Evolutionary conservation across 192 early-diverging fungal genomes (phyloP), one percentile per base, ranked within the genome.

Genomic region (Coemansia sp.): DNA sequence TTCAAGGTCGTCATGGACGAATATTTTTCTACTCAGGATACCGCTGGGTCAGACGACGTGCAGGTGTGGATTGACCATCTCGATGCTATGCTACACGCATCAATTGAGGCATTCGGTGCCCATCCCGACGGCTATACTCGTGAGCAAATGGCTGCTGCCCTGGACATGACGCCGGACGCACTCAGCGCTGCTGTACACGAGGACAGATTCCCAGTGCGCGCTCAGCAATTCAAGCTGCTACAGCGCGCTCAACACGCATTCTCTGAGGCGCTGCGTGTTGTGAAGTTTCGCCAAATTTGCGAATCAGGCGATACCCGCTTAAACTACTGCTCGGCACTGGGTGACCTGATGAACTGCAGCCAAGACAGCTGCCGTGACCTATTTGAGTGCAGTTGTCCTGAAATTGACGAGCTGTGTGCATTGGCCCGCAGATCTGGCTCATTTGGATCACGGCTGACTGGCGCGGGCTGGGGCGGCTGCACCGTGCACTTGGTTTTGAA

Each of bases 391-490:
- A 95, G 56, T 81, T 90, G 92, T 59, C 78, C 83, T 27, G 94
- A 98, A 72, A 55, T 98, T 17, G 92, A 98, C 56, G 88, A 91
- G 45, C 59, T 98, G 11, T 87, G 87, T 19, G 41, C 47, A 1
- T 68, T 93, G 66, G 88, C 87, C 29, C 83, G 84, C 37, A 63
- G 64, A 9, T 69, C 86, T 12, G 94, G 94, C 6, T 87, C 93
- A 8, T 77, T 85, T 59, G 95, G 95, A 22, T 90, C 92, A 25
- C 79, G 95, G 24, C 82, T 97, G 48, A 96, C 94, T 3, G 94
- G 96, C 12, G 96, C 96, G 41, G 96, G 96, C 11, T 96, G 93
- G 93, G 92, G 92, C 49, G 92, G 93, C 8, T 92, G 92, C 72
- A 89, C 92, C 0, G 94, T 96, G 19, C 87, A 87, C 48, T 75